Base-by-base conservation (phyloP, 1,284 basidiomycete species). In the Ustilago sp. region DNA sequence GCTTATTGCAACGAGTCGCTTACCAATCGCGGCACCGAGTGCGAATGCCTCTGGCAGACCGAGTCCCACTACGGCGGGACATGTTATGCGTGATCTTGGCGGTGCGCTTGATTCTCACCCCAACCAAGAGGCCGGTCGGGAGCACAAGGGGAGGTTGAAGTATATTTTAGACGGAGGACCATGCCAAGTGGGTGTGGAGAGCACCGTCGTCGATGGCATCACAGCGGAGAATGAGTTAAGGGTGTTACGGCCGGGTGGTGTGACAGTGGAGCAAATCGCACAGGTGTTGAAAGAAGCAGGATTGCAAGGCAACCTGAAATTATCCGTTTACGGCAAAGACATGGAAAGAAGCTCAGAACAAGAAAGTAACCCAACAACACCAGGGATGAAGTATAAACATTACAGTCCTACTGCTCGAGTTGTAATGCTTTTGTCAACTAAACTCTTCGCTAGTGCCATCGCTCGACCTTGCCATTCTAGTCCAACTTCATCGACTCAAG, bases 351-450 rank as follows among this genome's bases (percentile, higher is more conserved):
- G 77, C 45, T 54, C 47, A 1, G 61, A 70, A 34, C 63, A 75
- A 36, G 82, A 84, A 52, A 65, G 62, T 36, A 79, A 83, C 34
- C 96, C 96, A 2, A 95, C 94, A 1, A 99, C 97, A 0, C 97
- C 97, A 0, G 97, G 97, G n/a, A 98, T 98, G 95, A 99, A 99
- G 87, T 99, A 99, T 86, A 90, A 93, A 59, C 97, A 99, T 87
- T 99, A 99, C 86, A 93, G 95, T 32, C 96, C 96, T 1, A 88
- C 80, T 0, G 83, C 84, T 2, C 66, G 73, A 6, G 84, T 86
- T 0, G 59, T 83, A 0, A 67, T 84, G 58, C 63, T 81, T 43
- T 59, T 80, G 1, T 38, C 70, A 2, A 59, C 75, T 2, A 45
- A 55, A 34, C 62, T 73, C 3, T 69, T 69, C 32, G 62, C 68